These are phyloP conservation scores for Euclidium syriacum DNA, from an alignment of 345 rosid genomes.

Conservation along the genomic window DNA sequence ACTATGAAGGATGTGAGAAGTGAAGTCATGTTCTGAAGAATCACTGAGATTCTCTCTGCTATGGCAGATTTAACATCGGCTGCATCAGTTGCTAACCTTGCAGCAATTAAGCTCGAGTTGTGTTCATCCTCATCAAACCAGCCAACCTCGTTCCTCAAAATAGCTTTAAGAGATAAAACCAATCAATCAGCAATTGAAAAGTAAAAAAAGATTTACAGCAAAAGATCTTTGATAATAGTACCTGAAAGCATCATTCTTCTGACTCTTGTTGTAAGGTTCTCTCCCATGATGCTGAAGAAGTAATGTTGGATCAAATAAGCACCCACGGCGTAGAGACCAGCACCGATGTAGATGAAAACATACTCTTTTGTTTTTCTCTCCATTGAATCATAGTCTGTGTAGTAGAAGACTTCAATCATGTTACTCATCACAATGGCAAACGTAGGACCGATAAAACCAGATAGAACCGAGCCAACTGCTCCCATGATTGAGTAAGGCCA, in stretches of 20 bases:
- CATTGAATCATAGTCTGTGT: conserved; percentile 77
- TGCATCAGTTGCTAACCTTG: conserved; percentile 85
- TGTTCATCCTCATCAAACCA: conserved; percentile 99
- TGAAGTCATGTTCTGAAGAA: conserved; percentile 97
- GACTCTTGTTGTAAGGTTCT: conserved; percentile 96
- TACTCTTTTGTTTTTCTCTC: conserved; percentile 94
- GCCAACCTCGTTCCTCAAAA: conserved; percentile 95
- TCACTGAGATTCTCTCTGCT: conserved; percentile 94
- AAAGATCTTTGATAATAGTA: conserved; percentile 18
- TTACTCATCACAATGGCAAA: conserved; percentile 97
- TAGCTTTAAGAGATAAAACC: conserved; percentile 54
- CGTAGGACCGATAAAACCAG: conserved; percentile 94
- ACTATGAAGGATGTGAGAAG: conserved; percentile 96
- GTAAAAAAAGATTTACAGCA: not conserved
- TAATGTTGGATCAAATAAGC: conserved; percentile 98
- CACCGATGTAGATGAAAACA: conserved; percentile 96
- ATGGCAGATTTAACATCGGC: conserved; percentile 96
- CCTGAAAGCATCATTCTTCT: conserved; percentile 99
- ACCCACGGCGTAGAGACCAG: conserved; percentile 90
- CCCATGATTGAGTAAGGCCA: conserved; percentile 99
- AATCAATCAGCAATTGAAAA: not conserved
- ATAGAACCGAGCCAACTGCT: conserved; percentile 81
- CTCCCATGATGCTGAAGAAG: conserved; percentile 99
- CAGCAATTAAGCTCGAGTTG: conserved; percentile 90
- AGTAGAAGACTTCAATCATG: conserved; percentile 98